Percentiles rank a stretch among this genome's conserved stretches.
phyloP scores from a whole-genome alignment of 768 basidiomycete species.

The Baorangia bicolor region DNA sequence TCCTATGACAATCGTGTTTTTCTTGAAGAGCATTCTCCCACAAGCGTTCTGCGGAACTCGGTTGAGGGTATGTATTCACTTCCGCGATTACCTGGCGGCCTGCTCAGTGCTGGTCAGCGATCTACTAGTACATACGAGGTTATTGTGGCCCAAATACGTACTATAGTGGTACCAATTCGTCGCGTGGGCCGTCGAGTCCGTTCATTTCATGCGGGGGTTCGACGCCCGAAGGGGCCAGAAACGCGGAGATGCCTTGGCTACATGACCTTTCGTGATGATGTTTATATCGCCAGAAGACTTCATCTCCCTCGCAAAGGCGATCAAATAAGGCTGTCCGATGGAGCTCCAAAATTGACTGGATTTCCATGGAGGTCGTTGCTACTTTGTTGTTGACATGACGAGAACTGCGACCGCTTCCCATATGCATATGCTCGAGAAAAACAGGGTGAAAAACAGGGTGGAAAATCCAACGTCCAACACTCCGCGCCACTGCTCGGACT shows the following conservation, averaged over 20 bases:
- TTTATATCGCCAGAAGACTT: constrained; percentile 14
- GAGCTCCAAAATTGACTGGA: constrained; percentile 12
- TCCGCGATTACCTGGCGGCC: constrained; percentile 27
- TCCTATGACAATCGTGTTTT: not conserved
- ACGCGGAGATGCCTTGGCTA: constrained; percentile 29
- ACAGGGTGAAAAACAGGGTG: not conserved
- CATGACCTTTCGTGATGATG: constrained; percentile 11
- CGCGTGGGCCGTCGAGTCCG: constrained; percentile 23
- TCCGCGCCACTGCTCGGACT: constrained; percentile 24
- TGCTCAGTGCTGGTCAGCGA: constrained; percentile 14
- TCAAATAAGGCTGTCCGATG: constrained; percentile 3
- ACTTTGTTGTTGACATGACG: constrained; percentile 22
- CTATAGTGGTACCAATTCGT: constrained; percentile 11
- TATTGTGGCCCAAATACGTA: constrained; percentile 20
- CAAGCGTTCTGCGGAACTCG: not conserved
- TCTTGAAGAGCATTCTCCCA: constrained; percentile 5
- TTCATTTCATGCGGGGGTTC: constrained; percentile 33
- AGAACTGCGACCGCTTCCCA: not conserved
- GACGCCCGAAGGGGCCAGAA: constrained; percentile 26
- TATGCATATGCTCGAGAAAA: too few relatives aligned
- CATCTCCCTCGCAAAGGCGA: constrained; percentile 17
- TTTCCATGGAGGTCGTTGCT: constrained; percentile 10
- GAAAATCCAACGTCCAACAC: constrained; percentile 13
- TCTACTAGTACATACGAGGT: constrained; percentile 27
- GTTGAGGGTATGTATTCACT: constrained; percentile 20